Evolutionary conservation across 2,329 filamentous ascomycete genomes (phyloP), one percentile per base, ranked within the genome.

Genomic region (Nothopassalora personata): DNA sequence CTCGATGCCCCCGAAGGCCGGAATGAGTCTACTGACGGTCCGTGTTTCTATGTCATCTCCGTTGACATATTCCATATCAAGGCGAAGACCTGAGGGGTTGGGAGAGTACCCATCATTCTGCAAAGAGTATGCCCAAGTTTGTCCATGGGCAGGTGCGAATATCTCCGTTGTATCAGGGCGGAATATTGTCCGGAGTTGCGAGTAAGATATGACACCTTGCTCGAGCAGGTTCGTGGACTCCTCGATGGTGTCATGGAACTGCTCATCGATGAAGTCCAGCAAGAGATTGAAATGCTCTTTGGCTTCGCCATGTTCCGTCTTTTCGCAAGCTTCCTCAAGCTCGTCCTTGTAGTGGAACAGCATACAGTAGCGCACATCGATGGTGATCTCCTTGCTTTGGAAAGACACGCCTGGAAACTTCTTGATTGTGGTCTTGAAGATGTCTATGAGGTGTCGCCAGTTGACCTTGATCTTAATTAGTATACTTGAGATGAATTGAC

Each of bases 101-200:
- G 60, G 64, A 23, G 63, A 58, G 57, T 73, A 73, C n/a, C 59
- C 60, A 23, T 70, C 71, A 52, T 65, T 70, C 9, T 55, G 46
- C 11, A 73, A 64, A 9, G 56, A 66, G 53, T 70, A 71, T 0
- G 72, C 66, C 3, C 72, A 63, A 7, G 65, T 59, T 39, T 74
- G 69, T 2, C 69, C 71, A 30, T 67, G 65, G 5, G 70, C 64
- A 1, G 65, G 58, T 8, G 62, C 61, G 56, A 70, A 72, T 8
- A 71, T 58, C 18, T 43, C 28, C 9, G 68, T 63, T 1, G 57
- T 56, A 58, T 68, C 56, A 1, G 76, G 76, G 34, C 76, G 70
- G 58, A 76, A 78, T 4, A 79, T 66, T 0, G 75, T 77, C 77
- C 77, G 80, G 1, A 80, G 67, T 48, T 74, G 68, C 18, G 75